Conservation (phyloP, 2,329 filamentous ascomycete species). For the Pseudocercospora vitis region DNA sequence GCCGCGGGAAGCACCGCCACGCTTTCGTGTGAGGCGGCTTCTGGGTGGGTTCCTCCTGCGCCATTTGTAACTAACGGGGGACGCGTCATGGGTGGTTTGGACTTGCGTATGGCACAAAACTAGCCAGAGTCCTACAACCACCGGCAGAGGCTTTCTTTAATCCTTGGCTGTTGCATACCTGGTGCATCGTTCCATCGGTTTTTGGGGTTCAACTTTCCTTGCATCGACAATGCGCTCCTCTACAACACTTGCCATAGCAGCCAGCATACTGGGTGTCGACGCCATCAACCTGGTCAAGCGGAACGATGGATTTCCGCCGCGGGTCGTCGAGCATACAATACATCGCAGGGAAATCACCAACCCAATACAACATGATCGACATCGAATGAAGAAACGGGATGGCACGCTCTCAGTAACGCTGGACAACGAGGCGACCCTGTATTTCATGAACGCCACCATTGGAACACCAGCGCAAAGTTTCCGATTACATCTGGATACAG, state of each 20-base stretch:
- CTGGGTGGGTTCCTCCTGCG: background rate
- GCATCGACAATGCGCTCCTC: constrained; percentile 13
- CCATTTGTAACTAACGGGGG: constrained; percentile 1
- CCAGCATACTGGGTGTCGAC: constrained; percentile 27
- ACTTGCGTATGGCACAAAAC: constrained; percentile 10
- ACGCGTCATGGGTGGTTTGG: constrained; percentile 16
- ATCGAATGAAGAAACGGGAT: constrained; percentile 45
- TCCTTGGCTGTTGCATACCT: constrained; percentile 11
- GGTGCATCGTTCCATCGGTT: background rate
- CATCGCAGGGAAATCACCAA: constrained; percentile 49
- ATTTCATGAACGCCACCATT: constrained; percentile 58
- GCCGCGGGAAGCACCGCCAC: constrained; percentile 15
- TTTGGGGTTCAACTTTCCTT: background rate
- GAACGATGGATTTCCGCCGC: constrained; percentile 38
- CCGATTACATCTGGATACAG: constrained; percentile 61
- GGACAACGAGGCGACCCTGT: constrained; percentile 60
- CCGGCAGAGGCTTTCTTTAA: constrained; percentile 6
- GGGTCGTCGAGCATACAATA: constrained; percentile 53
- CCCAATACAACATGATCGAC: constrained; percentile 49
- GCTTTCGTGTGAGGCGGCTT: constrained; percentile 1
- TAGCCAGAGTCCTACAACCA: background rate
- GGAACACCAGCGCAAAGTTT: constrained; percentile 59
- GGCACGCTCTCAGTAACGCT: constrained; percentile 49
- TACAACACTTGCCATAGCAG: constrained; percentile 31
- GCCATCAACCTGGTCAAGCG: constrained; percentile 35